A percentile compares a stretch with the other conserved stretches of the same genome.
phyloP scores from a whole-genome alignment of 129 eudicot species.

The Flaveria trinervia region DNA sequence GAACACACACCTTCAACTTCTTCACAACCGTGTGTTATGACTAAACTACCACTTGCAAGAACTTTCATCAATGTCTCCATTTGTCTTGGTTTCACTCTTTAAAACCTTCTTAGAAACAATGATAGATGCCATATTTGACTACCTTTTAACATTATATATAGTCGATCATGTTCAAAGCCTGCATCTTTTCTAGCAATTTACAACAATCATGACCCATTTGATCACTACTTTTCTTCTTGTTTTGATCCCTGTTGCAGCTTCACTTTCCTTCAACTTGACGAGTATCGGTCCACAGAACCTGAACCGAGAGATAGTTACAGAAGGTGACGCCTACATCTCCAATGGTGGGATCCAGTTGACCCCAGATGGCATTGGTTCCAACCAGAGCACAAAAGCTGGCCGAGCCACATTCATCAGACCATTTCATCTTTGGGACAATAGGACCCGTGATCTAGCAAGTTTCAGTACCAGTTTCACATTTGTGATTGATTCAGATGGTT shows the following conservation, averaged over 20 bases:
- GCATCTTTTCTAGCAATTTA: not conserved
- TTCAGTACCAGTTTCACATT: constrained; percentile 15
- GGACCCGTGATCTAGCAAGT: constrained; percentile 19
- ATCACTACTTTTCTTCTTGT: not conserved
- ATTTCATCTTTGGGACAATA: constrained; percentile 22
- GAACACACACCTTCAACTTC: not conserved
- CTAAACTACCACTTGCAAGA: not conserved
- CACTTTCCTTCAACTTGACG: constrained; percentile 9
- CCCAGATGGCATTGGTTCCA: not conserved
- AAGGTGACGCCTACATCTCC: not conserved
- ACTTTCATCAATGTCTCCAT: not conserved
- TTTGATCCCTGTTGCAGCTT: not conserved
- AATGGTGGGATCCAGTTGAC: constrained; percentile 13
- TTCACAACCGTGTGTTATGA: not conserved
- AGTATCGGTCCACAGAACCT: not conserved
- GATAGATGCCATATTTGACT: not conserved
- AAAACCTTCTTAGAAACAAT: not conserved
- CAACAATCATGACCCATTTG: not conserved
- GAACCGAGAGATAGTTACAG: not conserved
- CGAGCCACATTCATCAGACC: constrained; percentile 8
- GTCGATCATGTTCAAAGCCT: not conserved
- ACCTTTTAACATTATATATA: not conserved
- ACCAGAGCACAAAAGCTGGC: not conserved
- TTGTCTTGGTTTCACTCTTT: not conserved
- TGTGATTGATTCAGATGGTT: constrained; percentile 16